Conservation (phyloP, 192 early-diverging fungal species). For the Entrophospora sp. region DNA sequence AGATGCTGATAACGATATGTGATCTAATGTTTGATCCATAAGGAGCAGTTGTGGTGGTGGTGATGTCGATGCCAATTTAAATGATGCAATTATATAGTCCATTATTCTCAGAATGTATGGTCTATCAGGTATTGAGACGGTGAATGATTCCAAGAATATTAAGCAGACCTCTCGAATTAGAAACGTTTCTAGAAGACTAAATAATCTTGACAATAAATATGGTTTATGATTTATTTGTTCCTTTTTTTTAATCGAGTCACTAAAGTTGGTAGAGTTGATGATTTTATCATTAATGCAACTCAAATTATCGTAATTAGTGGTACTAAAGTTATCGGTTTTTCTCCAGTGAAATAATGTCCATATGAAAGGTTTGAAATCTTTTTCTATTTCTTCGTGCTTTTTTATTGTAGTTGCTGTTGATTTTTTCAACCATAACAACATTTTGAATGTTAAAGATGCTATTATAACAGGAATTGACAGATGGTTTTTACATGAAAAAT, state of each 20-base stretch:
- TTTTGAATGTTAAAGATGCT: neutral
- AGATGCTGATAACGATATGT: too few relatives aligned
- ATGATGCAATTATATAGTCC: neutral
- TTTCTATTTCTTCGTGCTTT: neutral
- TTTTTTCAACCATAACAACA: neutral
- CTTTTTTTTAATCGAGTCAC: neutral
- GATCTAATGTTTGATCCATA: neutral
- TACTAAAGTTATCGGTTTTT: too few relatives aligned
- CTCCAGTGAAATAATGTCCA: neutral
- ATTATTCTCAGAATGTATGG: neutral
- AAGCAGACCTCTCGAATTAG: neutral
- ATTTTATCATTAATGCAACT: too few relatives aligned
- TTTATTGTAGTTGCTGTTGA: too few relatives aligned
- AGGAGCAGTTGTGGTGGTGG: too few relatives aligned
- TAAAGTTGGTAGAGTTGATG: neutral
- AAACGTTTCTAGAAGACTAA: neutral
- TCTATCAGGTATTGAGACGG: neutral
- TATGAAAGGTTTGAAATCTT: neutral
- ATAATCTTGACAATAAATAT: neutral
- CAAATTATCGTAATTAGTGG: too few relatives aligned
- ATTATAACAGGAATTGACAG: neutral
- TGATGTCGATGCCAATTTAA: too few relatives aligned
- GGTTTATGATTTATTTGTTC: neutral
- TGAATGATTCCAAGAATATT: neutral
- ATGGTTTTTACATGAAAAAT: neutral